These are phyloP conservation scores for Leptodermis oblonga DNA, from an alignment of 257 asterid species.

Conservation along the genomic window DNA sequence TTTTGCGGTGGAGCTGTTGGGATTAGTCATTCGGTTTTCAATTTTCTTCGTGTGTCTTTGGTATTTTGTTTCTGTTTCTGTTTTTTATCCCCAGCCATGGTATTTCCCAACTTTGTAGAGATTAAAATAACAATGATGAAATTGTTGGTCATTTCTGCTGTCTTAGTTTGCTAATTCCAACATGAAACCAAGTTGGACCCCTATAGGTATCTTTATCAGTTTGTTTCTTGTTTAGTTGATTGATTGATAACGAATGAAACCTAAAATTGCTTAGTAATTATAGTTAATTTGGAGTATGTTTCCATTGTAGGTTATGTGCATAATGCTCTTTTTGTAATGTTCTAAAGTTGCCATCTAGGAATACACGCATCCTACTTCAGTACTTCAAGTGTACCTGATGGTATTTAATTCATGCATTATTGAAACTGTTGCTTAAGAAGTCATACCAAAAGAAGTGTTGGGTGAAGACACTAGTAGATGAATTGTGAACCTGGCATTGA, in stretches of 20 bases:
- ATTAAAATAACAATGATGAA: too few relatives aligned
- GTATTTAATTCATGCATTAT: neutral
- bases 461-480: neutral
- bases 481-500: too few relatives aligned
- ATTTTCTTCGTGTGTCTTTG: neutral
- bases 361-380: neutral
- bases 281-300: neutral
- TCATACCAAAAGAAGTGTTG: neutral
- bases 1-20: slow-evolving; percentile 1
- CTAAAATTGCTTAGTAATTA: too few relatives aligned
- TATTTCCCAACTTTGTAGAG: too few relatives aligned
- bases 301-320: neutral
- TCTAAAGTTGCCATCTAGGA: neutral
- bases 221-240: too few relatives aligned
- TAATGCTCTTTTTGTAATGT: neutral
- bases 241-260: too few relatives aligned
- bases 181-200: too few relatives aligned
- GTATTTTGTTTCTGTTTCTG: too few relatives aligned
- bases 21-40: neutral
- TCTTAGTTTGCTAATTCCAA: too few relatives aligned
- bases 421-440: neutral
- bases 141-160: too few relatives aligned
- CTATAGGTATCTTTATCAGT: neutral
- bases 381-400: neutral
- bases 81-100: too few relatives aligned